Percentiles rank a stretch among this genome's conserved stretches.
These are phyloP conservation scores for Rhodotorula diobovata DNA, from an alignment of 768 basidiomycete genomes.

Conservation along the genomic window DNA sequence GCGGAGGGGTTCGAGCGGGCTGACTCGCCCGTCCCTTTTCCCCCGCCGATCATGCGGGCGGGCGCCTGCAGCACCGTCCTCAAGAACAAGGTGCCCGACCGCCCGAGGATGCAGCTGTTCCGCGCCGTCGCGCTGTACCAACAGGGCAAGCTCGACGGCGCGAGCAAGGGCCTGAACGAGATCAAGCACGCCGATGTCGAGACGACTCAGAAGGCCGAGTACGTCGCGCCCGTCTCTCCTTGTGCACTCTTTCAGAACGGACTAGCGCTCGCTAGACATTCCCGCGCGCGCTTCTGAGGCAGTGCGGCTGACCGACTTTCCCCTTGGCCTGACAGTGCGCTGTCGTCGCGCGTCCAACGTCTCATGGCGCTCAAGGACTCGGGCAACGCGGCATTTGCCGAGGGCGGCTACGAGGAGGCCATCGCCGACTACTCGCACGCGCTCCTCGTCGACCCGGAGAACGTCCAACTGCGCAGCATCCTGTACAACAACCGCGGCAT, in stretches of 20 bases:
- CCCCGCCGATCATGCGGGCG: no score
- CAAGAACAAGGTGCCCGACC: neutral
- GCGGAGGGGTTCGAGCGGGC: no score
- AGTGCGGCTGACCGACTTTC: no score
- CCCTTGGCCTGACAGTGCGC: slow-evolving; percentile 48
- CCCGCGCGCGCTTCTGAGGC: no score
- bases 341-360: slow-evolving; percentile 71
- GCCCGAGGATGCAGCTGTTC: no score
- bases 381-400: slow-evolving; percentile 70
- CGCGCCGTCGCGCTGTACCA: neutral
- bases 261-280: no score
- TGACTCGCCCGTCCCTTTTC: no score
- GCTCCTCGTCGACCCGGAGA: slow-evolving; percentile 60
- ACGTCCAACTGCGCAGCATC: slow-evolving; percentile 73
- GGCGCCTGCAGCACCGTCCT: neutral
- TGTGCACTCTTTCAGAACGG: neutral
- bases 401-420: slow-evolving; percentile 58
- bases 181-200: neutral
- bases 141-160: neutral
- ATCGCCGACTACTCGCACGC: slow-evolving; percentile 65
- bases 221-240: neutral
- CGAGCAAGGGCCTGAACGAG: neutral
- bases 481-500: slow-evolving; percentile 77
- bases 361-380: slow-evolving; percentile 78
- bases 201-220: neutral